Percentiles rank a stretch among this genome's conserved stretches.
Evolutionary conservation across 768 basidiomycete species (phyloP).

Genomic region (Myochromella boudieri): DNA sequence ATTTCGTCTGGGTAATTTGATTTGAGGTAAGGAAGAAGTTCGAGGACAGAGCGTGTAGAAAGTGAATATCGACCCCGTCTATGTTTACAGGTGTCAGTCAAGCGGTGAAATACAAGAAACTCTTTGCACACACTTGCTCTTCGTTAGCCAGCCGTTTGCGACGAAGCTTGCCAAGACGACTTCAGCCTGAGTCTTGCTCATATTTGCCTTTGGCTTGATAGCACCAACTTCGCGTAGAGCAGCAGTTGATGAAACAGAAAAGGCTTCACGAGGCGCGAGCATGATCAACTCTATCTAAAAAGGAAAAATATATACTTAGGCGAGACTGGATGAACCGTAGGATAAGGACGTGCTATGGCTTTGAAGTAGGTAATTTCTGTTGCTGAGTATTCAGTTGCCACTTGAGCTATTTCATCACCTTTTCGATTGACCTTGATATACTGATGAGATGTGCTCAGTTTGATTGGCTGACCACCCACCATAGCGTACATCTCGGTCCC

Average conservation of each 20-base stretch:
- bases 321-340: background rate
- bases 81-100: slow-evolving; percentile 7
- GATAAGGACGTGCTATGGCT: slow-evolving; percentile 58
- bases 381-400: slow-evolving; percentile 81
- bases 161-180: slow-evolving; percentile 75
- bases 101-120: background rate
- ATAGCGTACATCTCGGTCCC: slow-evolving; percentile 68
- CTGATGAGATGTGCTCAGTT: background rate
- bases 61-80: slow-evolving; percentile 75
- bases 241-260: slow-evolving; percentile 73
- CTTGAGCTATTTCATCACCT: slow-evolving; percentile 78
- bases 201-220: slow-evolving; percentile 56
- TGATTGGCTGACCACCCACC: slow-evolving; percentile 39
- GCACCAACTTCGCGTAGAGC: slow-evolving; percentile 69
- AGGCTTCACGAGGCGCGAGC: slow-evolving; percentile 72
- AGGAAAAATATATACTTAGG: background rate
- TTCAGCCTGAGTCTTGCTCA: slow-evolving; percentile 78
- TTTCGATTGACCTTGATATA: slow-evolving; percentile 69
- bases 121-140: slow-evolving; percentile 61
- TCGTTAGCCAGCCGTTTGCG: slow-evolving; percentile 75
- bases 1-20: slow-evolving; percentile 70
- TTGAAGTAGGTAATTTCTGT: slow-evolving; percentile 85
- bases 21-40: slow-evolving; percentile 73
- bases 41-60: slow-evolving; percentile 70
- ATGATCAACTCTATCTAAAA: slow-evolving; percentile 84